Evolutionary conservation across 2,329 filamentous ascomycete species (phyloP).

Genomic region (Diaporthe aspalathi): DNA sequence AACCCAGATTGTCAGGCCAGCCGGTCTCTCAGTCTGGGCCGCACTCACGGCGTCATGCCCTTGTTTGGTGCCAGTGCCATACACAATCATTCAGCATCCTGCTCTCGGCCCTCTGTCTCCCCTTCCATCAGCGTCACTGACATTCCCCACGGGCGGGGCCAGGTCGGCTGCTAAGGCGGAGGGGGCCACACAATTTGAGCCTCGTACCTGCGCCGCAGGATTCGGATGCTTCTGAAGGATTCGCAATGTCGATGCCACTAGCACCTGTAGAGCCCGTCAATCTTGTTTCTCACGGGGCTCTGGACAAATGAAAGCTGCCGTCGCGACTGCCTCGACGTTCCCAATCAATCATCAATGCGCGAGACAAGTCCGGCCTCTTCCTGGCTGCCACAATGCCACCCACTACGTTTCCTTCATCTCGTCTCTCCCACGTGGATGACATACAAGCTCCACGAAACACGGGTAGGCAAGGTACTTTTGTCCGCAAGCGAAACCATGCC

Average conservation of each 20-base stretch:
- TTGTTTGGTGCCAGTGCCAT: background rate
- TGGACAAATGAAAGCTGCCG: slow-evolving; percentile 23
- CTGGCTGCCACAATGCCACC: slow-evolving; percentile 3
- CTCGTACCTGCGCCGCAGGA: slow-evolving; percentile 36
- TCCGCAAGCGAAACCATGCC: background rate
- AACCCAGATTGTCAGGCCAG: background rate
- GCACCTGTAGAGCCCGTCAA: slow-evolving; percentile 22
- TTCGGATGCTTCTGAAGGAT: slow-evolving; percentile 32
- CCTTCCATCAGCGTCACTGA: slow-evolving; percentile 11
- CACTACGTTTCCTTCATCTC: slow-evolving; percentile 1
- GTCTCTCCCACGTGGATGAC: slow-evolving; percentile 19
- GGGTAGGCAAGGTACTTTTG: slow-evolving; percentile 18
- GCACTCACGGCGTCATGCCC: too few relatives aligned
- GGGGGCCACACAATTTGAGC: slow-evolving; percentile 22
- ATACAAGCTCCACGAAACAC: background rate
- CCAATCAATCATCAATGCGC: background rate
- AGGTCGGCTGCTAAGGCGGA: slow-evolving; percentile 19
- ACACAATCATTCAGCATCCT: background rate
- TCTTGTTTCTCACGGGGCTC: slow-evolving; percentile 31
- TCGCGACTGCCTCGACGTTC: background rate
- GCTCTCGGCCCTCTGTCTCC: background rate
- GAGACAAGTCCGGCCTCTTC: slow-evolving; percentile 4
- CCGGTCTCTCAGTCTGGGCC: too few relatives aligned
- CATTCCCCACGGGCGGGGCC: slow-evolving; percentile 20
- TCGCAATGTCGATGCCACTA: slow-evolving; percentile 26